Evolutionary conservation across 2,329 filamentous ascomycete genomes (phyloP).

Genomic region (Nemania diffusa): DNA sequence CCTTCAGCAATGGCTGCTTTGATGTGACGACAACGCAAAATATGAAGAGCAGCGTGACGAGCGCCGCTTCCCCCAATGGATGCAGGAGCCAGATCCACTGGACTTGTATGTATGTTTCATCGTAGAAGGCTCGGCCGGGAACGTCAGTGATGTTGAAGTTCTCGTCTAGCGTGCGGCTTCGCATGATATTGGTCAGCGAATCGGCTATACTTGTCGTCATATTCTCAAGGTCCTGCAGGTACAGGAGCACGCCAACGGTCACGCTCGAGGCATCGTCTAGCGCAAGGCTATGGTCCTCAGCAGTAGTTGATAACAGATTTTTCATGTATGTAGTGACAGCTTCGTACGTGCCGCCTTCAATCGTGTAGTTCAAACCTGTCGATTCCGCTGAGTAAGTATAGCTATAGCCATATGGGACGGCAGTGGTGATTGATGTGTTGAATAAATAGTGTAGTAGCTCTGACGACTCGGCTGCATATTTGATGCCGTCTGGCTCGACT

Average conservation of each 20-base stretch:
- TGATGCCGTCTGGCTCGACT: background rate
- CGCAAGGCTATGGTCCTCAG: background rate
- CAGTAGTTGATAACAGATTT: background rate
- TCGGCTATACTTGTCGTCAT: slow-evolving; percentile 4
- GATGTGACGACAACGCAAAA: slow-evolving; percentile 10
- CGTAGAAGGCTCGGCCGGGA: slow-evolving; percentile 8
- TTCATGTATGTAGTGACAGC: background rate
- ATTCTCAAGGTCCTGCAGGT: slow-evolving; percentile 13
- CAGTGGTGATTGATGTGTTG: background rate
- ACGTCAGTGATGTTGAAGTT: slow-evolving; percentile 12
- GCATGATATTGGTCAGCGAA: slow-evolving; percentile 17
- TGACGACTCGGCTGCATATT: background rate
- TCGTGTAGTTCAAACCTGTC: slow-evolving; percentile 11
- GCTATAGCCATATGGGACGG: background rate
- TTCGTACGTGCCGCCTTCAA: slow-evolving; percentile 4
- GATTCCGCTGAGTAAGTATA: slow-evolving; percentile 11
- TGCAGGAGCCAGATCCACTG: slow-evolving; percentile 10
- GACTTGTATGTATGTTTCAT: slow-evolving; percentile 16
- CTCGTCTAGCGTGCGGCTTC: slow-evolving; percentile 9
- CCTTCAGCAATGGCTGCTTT: slow-evolving; percentile 14
- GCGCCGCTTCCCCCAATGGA: background rate
- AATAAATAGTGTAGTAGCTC: slow-evolving; percentile 2
- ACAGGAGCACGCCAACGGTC: background rate
- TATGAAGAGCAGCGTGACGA: slow-evolving; percentile 7
- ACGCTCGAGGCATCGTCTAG: background rate